Base-by-base conservation (phyloP, 2,329 filamentous ascomycete genomes). In the Aspergillus ruber region DNA sequence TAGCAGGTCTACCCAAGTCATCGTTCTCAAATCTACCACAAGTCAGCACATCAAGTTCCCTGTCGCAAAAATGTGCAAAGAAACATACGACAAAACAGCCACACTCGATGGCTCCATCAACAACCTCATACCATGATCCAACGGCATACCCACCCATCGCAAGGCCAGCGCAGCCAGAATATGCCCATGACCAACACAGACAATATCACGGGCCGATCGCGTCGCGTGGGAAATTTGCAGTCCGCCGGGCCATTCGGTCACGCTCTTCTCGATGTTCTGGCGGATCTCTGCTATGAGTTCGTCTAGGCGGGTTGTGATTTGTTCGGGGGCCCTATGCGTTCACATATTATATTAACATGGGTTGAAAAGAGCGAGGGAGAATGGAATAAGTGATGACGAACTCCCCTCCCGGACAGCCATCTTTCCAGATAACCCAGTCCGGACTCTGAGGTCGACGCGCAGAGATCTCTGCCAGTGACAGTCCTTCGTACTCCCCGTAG, bases 401-500 rank as follows among this genome's bases (percentile, higher is more conserved):
- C 53, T 55, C 53, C 48, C 53, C 53, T 3, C 45, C 43, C 13
- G 50, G 49, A 50, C 53, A 54, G n/a, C 53, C 51, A 44, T 52
- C 52, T 17, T 4, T 44, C 53, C 53, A 56, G 38, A 56, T 54
- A 49, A 45, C 52, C 53, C 53, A 56, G 13, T 29, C 38, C 15
- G 10, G 7, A 23, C 35, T 45, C 27, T 45, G n/a, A 13, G 46
- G 39, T 17, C 50, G 35, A 13, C 47, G 20, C 42, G 74, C 71
- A 42, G 79, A 74, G 60, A 90, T 90, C 51, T 86, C 74, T 2
- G 74, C 67, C 44, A 76, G 81, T 27, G 84, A 86, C 56, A 90
- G 76, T 12, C 87, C 87, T 69, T 91, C 87, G 60, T 91, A 91
- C 55, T 83, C 77, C 42, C 85, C 87, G 60, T 90, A 91, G 67